These are phyloP conservation scores for Exophiala mesophila DNA, from an alignment of 2,329 filamentous ascomycete species.

Conservation along the genomic window DNA sequence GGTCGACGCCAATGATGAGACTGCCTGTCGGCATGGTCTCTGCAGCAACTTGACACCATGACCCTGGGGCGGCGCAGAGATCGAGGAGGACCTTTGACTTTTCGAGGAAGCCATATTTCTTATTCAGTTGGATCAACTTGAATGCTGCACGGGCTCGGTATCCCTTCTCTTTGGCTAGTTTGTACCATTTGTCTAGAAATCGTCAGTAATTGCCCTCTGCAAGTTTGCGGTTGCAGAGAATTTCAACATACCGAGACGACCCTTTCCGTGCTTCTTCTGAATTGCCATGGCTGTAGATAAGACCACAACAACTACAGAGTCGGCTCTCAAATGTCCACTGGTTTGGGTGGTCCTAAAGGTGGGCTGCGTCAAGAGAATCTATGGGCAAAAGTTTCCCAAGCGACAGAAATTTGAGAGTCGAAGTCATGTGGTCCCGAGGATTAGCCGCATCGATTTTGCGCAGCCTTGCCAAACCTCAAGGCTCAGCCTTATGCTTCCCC, in stretches of 20 bases:
- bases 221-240: constrained; percentile 3
- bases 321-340: too few relatives aligned
- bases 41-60: constrained; percentile 93
- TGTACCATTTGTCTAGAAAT: constrained; percentile 95
- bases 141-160: constrained; percentile 94
- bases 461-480: too few relatives aligned
- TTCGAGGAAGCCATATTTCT: constrained; percentile 97
- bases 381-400: too few relatives aligned
- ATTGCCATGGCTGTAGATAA: constrained; percentile 67
- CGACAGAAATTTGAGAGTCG: too few relatives aligned
- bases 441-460: too few relatives aligned
- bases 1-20: constrained; percentile 90
- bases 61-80: constrained; percentile 95
- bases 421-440: too few relatives aligned
- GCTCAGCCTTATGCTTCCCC: too few relatives aligned
- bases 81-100: constrained; percentile 94
- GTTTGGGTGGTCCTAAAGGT: too few relatives aligned
- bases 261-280: constrained; percentile 70
- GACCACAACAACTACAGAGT: too few relatives aligned
- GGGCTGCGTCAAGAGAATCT: too few relatives aligned
- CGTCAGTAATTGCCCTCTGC: too few relatives aligned
- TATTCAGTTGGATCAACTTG: constrained; percentile 97
- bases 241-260: constrained; percentile 9
- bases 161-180: constrained; percentile 96
- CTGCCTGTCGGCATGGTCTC: constrained; percentile 89